These are phyloP conservation scores for Diospyros lotus DNA, from an alignment of 148 eudicot genomes.

Conservation along the genomic window DNA sequence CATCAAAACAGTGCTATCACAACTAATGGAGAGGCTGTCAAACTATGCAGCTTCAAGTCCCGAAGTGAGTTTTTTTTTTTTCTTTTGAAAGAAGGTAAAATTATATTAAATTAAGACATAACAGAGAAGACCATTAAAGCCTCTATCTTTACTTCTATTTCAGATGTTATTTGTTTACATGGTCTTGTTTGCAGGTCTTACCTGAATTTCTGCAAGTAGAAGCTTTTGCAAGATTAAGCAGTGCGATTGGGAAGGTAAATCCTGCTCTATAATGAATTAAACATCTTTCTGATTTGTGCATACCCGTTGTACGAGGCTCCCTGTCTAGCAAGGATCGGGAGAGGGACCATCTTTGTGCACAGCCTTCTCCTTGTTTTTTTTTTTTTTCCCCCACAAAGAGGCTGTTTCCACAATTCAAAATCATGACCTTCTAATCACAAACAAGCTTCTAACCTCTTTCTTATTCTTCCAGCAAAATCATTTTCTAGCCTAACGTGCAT, in stretches of 20 bases:
- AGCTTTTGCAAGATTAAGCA: slow-evolving; percentile 90
- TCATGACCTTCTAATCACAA: no score
- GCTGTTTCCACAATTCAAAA: no score
- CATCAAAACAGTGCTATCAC: slow-evolving; percentile 82
- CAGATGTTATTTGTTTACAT: slow-evolving; percentile 4
- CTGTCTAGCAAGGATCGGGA: no score
- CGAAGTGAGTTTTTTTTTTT: slow-evolving; percentile 60
- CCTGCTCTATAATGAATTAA: neutral
- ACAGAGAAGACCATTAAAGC: no score
- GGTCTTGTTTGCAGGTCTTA: slow-evolving; percentile 51
- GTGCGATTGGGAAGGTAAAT: slow-evolving; percentile 91
- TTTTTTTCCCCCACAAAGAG: no score
- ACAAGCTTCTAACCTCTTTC: no score
- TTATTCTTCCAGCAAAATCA: no score
- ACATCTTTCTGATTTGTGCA: neutral
- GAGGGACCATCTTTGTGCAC: no score
- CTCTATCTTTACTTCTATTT: no score
- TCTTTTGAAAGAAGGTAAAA: neutral
- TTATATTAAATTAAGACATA: no score
- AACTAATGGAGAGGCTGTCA: slow-evolving; percentile 92
- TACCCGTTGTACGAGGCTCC: neutral
- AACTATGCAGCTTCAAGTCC: slow-evolving; percentile 88
- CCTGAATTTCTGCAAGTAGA: slow-evolving; percentile 97
- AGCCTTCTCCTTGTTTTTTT: no score
- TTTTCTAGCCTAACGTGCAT: neutral